phyloP scores from a whole-genome alignment of 257 asterid species.

The Phtheirospermum japonicum region DNA sequence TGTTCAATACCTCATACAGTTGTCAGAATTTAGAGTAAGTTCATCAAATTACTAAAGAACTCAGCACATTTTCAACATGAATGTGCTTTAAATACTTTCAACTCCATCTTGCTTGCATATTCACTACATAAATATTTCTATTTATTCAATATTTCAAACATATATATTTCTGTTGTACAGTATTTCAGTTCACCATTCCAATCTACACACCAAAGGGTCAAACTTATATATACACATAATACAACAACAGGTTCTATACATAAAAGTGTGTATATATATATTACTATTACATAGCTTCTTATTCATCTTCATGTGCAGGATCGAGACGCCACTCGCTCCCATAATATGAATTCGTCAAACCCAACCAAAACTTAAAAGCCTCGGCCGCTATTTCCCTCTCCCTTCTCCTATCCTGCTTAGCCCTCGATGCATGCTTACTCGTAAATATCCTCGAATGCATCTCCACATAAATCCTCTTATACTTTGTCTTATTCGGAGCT shows the following conservation, averaged over 20 bases:
- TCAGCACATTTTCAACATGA: no score
- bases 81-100: no score
- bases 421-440: constrained; percentile 93
- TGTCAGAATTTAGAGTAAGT: no score
- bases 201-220: not conserved
- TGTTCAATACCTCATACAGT: no score
- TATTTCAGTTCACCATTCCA: not conserved
- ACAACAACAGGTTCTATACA: not conserved
- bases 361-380: constrained; percentile 98
- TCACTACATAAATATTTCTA: not conserved
- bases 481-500: constrained; percentile 84
- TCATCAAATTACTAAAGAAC: no score
- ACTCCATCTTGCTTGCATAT: no score
- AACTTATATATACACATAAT: not conserved
- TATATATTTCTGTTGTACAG: not conserved
- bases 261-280: not conserved
- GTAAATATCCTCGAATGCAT: constrained; percentile 99
- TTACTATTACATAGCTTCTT: constrained; percentile 3
- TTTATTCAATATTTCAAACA: no score
- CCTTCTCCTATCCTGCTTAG: constrained; percentile 77
- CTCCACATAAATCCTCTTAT: constrained; percentile 85
- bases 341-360: constrained; percentile 84
- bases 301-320: constrained; percentile 45
- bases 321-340: constrained; percentile 86
- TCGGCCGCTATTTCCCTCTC: constrained; percentile 94